phyloP scores from a whole-genome alignment of 2,329 filamentous ascomycete species.

The Pleomassaria siparia region DNA sequence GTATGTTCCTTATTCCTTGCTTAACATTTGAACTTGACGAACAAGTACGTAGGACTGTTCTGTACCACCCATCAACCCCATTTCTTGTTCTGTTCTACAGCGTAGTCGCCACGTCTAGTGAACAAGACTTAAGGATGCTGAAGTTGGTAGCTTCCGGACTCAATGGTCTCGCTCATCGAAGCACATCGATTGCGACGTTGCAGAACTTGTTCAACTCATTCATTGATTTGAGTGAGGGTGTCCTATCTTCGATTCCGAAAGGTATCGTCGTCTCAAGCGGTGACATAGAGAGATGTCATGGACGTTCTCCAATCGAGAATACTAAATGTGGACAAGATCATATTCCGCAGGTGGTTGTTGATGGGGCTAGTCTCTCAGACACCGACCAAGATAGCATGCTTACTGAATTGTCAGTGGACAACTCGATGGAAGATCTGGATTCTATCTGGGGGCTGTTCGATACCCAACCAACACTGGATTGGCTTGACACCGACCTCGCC shows the following conservation, averaged over 20 bases:
- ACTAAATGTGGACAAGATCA: background rate
- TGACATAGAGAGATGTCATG: too few relatives aligned
- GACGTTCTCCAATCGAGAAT: background rate
- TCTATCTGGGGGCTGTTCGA: slow-evolving; percentile 21
- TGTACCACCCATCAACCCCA: slow-evolving; percentile 23
- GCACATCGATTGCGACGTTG: slow-evolving; percentile 16
- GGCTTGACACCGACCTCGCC: slow-evolving; percentile 24
- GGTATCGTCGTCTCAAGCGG: too few relatives aligned
- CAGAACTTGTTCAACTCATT: slow-evolving; percentile 19
- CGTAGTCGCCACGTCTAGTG: slow-evolving; percentile 19
- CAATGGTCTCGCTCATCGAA: slow-evolving; percentile 12
- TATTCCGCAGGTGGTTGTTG: background rate
- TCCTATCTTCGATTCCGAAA: too few relatives aligned
- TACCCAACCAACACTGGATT: slow-evolving; percentile 22
- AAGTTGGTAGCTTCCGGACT: slow-evolving; percentile 16
- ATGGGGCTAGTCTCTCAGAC: background rate
- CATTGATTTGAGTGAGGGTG: slow-evolving; percentile 15
- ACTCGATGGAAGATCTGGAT: slow-evolving; percentile 1
- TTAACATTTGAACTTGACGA: background rate
- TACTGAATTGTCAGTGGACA: background rate
- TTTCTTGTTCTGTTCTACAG: slow-evolving; percentile 27
- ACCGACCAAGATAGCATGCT: background rate
- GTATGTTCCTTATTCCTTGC: slow-evolving; percentile 5
- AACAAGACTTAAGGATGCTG: slow-evolving; percentile 16
- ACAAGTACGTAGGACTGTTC: slow-evolving; percentile 17